These are phyloP conservation scores for Eucalyptus viminalis DNA, from an alignment of 345 rosid genomes.

Conservation along the genomic window DNA sequence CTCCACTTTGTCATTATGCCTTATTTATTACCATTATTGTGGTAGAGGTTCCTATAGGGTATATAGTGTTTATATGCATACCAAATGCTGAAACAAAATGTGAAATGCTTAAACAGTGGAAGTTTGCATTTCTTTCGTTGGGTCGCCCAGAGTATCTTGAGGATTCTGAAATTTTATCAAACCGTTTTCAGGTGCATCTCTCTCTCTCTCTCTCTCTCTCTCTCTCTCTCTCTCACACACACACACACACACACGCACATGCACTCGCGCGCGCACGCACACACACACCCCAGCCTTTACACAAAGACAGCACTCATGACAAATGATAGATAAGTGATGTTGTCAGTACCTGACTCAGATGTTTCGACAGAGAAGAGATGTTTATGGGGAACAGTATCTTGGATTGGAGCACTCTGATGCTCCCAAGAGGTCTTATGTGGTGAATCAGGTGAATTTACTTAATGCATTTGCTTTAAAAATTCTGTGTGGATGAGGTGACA, in stretches of 20 bases:
- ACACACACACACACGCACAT: background rate
- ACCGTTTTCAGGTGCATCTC: slow-evolving; percentile 63
- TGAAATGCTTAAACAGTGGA: slow-evolving; percentile 45
- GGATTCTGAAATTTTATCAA: slow-evolving; percentile 64
- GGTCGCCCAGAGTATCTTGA: slow-evolving; percentile 87
- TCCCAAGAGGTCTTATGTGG: slow-evolving; percentile 69
- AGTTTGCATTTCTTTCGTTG: slow-evolving; percentile 78
- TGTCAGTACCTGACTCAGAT: background rate
- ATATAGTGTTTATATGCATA: background rate
- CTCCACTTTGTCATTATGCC: background rate
- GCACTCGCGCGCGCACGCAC: accelerated
- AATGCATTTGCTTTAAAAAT: background rate
- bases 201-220: background rate
- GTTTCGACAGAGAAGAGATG: slow-evolving; percentile 39
- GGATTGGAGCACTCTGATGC: slow-evolving; percentile 89
- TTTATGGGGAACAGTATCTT: slow-evolving; percentile 88
- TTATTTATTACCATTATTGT: background rate
- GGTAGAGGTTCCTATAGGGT: background rate
- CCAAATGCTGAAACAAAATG: no score
- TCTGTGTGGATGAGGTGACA: background rate
- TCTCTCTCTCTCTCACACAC: background rate
- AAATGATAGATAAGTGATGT: background rate
- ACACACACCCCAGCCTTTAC: background rate
- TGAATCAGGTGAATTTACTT: slow-evolving; percentile 47
- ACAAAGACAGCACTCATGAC: background rate